Conservation (phyloP, 2,329 filamentous ascomycete genomes). For the Boeremia exigua region DNA sequence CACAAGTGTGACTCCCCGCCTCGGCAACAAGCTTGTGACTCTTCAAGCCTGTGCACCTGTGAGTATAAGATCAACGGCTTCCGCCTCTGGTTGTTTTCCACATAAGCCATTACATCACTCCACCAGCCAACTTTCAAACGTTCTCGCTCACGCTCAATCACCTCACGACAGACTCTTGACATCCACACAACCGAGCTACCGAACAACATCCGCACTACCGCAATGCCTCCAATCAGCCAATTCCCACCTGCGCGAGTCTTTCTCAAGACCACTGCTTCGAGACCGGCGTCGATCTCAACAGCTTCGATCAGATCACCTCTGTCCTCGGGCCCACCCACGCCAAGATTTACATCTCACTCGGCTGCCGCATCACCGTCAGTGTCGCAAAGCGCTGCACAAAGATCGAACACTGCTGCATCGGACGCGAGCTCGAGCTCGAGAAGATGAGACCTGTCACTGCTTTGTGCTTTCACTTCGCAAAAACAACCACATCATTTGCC, state of each 20-base stretch:
- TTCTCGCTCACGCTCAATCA: not conserved
- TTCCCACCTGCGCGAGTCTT: constrained; percentile 39
- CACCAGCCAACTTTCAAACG: not conserved
- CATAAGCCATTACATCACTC: not conserved
- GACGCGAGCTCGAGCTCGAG: constrained; percentile 1
- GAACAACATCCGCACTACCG: not conserved
- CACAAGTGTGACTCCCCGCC: constrained; percentile 12
- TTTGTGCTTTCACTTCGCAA: not conserved
- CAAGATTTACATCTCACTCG: constrained; percentile 13
- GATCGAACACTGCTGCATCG: not conserved
- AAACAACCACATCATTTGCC: not conserved
- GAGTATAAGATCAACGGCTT: constrained; percentile 7
- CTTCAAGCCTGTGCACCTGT: not conserved
- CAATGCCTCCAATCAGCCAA: constrained; percentile 39
- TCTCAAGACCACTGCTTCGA: constrained; percentile 24
- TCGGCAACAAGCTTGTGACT: constrained; percentile 17
- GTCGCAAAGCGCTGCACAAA: constrained; percentile 4
- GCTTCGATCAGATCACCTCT: constrained; percentile 15
- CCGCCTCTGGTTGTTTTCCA: not conserved
- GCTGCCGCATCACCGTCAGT: constrained; percentile 9
- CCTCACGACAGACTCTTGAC: not conserved
- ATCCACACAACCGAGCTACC: constrained; percentile 1
- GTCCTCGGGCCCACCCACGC: constrained; percentile 9
- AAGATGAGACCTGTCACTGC: constrained; percentile 3
- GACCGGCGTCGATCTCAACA: constrained; percentile 1